phyloP scores from a whole-genome alignment of 805 yeast genomes.

The Candida golubevii region DNA sequence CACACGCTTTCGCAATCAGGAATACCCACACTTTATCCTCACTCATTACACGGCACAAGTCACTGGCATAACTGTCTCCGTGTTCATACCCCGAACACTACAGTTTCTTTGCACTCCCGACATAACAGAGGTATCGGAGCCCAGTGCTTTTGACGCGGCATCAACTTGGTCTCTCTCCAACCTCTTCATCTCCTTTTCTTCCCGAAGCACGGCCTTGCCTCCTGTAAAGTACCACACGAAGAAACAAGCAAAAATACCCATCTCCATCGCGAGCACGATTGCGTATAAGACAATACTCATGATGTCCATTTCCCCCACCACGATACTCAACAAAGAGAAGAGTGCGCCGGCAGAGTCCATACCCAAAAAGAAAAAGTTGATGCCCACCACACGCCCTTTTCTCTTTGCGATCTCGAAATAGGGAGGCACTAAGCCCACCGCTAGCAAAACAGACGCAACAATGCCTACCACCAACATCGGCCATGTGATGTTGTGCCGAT shows the following conservation, averaged over 20 bases:
- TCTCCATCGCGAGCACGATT: conserved; percentile 67
- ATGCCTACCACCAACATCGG: conserved; percentile 79
- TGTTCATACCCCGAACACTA: too few relatives aligned
- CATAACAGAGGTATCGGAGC: too few relatives aligned
- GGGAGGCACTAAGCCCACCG: conserved; percentile 81
- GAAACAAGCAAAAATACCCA: conserved; percentile 74
- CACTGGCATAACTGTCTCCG: too few relatives aligned
- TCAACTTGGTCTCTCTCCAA: conserved; percentile 1
- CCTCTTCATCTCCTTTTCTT: conserved; percentile 11
- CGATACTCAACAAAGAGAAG: conserved; percentile 59
- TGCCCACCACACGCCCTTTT: conserved; percentile 81
- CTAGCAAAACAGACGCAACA: conserved; percentile 70
- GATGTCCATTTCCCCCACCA: conserved; percentile 61
- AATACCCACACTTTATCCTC: too few relatives aligned
- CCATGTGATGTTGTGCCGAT: conserved; percentile 55
- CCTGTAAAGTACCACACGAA: conserved; percentile 55
- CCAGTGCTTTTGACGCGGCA: background rate
- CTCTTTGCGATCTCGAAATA: conserved; percentile 79
- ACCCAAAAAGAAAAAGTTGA: conserved; percentile 72
- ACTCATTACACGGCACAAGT: too few relatives aligned
- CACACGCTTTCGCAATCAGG: too few relatives aligned
- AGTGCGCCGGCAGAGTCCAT: conserved; percentile 80
- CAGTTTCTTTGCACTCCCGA: too few relatives aligned
- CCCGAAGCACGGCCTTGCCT: conserved; percentile 25
- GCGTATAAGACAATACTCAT: conserved; percentile 76